Conservation (phyloP, 2,329 filamentous ascomycete genomes). For the Pezicula rhizophila region DNA sequence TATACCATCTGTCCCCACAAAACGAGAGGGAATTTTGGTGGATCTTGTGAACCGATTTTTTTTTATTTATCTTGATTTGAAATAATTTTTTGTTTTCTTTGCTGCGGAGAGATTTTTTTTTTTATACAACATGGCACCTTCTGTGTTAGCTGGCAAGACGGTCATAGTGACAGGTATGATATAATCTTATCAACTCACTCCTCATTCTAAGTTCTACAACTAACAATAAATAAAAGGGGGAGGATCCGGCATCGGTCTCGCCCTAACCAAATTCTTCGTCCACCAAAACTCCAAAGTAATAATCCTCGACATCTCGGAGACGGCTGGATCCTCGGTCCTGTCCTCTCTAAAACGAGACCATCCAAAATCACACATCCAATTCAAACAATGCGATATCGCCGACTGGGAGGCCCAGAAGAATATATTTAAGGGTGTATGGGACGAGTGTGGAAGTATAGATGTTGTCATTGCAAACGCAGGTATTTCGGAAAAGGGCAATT, state of each 20-base stretch:
- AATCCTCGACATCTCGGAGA: constrained; percentile 15
- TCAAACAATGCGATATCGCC: constrained; percentile 22
- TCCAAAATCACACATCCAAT: constrained; percentile 10
- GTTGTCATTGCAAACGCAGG: constrained; percentile 26
- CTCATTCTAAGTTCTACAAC: neutral
- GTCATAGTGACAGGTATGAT: too few species aligned
- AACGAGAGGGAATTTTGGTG: too few species aligned
- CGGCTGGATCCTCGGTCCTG: constrained; percentile 13
- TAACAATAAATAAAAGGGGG: constrained; percentile 47
- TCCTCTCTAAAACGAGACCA: constrained; percentile 6
- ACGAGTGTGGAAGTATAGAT: constrained; percentile 20
- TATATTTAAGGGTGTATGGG: constrained; percentile 17
- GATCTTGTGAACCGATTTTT: too few species aligned
- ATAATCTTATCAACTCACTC: neutral
- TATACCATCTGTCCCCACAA: too few species aligned
- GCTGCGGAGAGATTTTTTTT: too few species aligned
- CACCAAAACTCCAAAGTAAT: constrained; percentile 6
- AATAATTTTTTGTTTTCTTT: too few species aligned
- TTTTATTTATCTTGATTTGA: too few species aligned
- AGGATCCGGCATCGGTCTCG: constrained; percentile 69
- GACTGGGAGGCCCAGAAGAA: constrained; percentile 17
- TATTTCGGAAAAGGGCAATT: constrained; percentile 12
- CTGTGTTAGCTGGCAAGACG: too few species aligned
- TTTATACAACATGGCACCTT: too few species aligned
- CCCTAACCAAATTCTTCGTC: constrained; percentile 49